Evolutionary conservation across 2,329 filamentous ascomycete species (phyloP).

Genomic region (Ophiocordyceps australis): DNA sequence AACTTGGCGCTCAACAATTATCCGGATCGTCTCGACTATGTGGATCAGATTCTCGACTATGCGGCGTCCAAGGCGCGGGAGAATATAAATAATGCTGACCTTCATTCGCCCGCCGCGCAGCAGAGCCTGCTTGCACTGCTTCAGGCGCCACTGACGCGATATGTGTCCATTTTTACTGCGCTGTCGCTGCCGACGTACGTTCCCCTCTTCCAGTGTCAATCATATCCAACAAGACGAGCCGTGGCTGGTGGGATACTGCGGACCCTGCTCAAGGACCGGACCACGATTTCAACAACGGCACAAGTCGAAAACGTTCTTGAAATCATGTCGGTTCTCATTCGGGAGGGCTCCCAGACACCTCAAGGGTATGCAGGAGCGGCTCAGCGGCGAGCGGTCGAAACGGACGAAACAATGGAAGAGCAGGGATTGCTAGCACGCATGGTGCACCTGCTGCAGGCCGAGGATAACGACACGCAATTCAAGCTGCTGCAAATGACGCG

Average conservation of each 20-base stretch:
- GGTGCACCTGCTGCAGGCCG: constrained; percentile 67
- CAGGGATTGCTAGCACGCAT: constrained; percentile 93
- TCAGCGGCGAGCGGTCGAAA: constrained; percentile 62
- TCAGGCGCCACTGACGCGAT: constrained; percentile 77
- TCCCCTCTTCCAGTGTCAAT: constrained; percentile 75
- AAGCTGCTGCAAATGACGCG: constrained; percentile 76
- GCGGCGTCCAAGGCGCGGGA: constrained; percentile 74
- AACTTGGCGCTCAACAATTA: constrained; percentile 95
- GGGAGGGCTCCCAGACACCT: constrained; percentile 75
- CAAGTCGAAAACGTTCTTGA: constrained; percentile 81
- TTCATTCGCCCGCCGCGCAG: constrained; percentile 77
- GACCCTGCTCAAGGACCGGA: constrained; percentile 68
- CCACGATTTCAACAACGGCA: constrained; percentile 55
- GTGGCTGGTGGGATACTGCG: constrained; percentile 80
- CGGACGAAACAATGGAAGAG: constrained; percentile 94
- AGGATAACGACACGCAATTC: constrained; percentile 87
- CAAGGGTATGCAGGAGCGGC: constrained; percentile 68
- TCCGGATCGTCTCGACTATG: constrained; percentile 78
- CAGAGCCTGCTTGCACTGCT: constrained; percentile 77
- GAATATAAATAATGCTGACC: constrained; percentile 84
- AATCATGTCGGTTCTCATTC: constrained; percentile 78
- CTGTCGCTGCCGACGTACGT: constrained; percentile 84
- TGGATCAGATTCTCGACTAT: constrained; percentile 84
- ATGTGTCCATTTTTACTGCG: constrained; percentile 91
- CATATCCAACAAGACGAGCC: constrained; percentile 77